Conservation (phyloP, 331 rosid species). For the Dryas integrifolia region DNA sequence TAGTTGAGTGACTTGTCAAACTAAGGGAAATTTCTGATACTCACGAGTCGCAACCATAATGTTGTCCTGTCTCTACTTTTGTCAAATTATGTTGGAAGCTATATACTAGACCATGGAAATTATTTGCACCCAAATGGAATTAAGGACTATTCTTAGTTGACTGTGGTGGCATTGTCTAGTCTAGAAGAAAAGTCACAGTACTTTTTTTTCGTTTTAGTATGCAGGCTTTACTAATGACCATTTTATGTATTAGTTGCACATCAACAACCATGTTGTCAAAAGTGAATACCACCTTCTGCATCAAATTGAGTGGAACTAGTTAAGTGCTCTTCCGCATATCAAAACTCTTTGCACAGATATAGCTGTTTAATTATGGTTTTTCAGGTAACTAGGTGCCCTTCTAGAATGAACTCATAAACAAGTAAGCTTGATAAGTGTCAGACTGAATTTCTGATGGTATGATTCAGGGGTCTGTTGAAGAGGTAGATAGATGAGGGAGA, state of each 20-base stretch:
- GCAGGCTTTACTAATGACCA: too few relatives aligned
- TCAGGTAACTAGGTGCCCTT: not conserved
- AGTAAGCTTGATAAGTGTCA: not conserved
- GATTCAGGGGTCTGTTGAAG: not conserved
- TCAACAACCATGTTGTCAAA: too few relatives aligned
- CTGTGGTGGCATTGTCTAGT: not conserved
- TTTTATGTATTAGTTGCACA: too few relatives aligned
- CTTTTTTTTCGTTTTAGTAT: too few relatives aligned
- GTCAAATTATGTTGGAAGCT: not conserved
- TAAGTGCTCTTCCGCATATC: not conserved
- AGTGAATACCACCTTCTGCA: too few relatives aligned
- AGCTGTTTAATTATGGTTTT: not conserved
- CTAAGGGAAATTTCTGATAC: not conserved
- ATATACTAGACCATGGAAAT: not conserved
- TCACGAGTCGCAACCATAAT: not conserved
- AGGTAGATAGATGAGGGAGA: not conserved
- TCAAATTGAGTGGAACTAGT: not conserved
- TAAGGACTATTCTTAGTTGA: too few relatives aligned
- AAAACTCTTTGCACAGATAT: too few relatives aligned
- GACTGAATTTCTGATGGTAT: constrained; percentile 3
- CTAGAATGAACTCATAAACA: not conserved
- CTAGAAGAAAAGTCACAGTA: not conserved
- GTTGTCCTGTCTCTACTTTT: not conserved
- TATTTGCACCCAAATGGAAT: not conserved
- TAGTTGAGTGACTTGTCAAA: not conserved